A percentile compares a stretch with the other conserved stretches of the same genome.
These are phyloP conservation scores for Mycena citricolor DNA, from an alignment of 1,284 basidiomycete species.

Conservation along the genomic window DNA sequence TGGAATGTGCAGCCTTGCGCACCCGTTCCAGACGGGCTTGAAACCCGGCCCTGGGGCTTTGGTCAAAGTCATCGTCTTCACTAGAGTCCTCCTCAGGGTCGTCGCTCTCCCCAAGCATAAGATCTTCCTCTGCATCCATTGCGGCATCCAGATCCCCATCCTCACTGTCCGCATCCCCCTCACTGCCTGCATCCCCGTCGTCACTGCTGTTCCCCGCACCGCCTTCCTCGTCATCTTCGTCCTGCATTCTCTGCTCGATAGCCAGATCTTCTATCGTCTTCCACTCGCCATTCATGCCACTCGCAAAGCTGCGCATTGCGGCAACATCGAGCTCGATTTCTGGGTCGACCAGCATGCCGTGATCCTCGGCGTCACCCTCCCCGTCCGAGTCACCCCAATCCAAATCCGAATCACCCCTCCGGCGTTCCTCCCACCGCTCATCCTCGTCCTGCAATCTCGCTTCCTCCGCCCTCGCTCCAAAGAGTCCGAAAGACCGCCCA, in stretches of 20 bases:
- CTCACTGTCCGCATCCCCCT: slow-evolving; percentile 42
- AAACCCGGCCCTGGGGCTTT: slow-evolving; percentile 53
- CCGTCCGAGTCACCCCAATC: slow-evolving; percentile 64
- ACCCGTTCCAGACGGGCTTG: slow-evolving; percentile 50
- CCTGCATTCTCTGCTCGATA: slow-evolving; percentile 49
- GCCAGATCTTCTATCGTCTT: slow-evolving; percentile 68
- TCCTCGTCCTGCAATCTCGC: slow-evolving; percentile 43
- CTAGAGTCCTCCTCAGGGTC: slow-evolving; percentile 41
- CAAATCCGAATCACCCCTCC: slow-evolving; percentile 66
- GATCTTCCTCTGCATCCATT: slow-evolving; percentile 37
- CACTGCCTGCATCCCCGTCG: slow-evolving; percentile 30
- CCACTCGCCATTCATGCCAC: slow-evolving; percentile 51
- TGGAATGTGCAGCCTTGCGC: slow-evolving; percentile 33
- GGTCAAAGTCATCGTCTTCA: slow-evolving; percentile 33
- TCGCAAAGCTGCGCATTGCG: slow-evolving; percentile 56
- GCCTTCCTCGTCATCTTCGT: slow-evolving; percentile 49
- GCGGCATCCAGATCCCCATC: slow-evolving; percentile 39
- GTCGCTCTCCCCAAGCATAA: slow-evolving; percentile 35
- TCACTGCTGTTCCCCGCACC: slow-evolving; percentile 30
- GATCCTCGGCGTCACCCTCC: slow-evolving; percentile 29
- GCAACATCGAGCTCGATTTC: slow-evolving; percentile 46
- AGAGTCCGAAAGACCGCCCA: slow-evolving; percentile 33
- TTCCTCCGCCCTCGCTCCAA: slow-evolving; percentile 60
- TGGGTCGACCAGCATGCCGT: slow-evolving; percentile 62
- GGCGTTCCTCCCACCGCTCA: slow-evolving; percentile 47